phyloP scores from a whole-genome alignment of 2,329 filamentous ascomycete genomes.

The Cyphellophora europaea region DNA sequence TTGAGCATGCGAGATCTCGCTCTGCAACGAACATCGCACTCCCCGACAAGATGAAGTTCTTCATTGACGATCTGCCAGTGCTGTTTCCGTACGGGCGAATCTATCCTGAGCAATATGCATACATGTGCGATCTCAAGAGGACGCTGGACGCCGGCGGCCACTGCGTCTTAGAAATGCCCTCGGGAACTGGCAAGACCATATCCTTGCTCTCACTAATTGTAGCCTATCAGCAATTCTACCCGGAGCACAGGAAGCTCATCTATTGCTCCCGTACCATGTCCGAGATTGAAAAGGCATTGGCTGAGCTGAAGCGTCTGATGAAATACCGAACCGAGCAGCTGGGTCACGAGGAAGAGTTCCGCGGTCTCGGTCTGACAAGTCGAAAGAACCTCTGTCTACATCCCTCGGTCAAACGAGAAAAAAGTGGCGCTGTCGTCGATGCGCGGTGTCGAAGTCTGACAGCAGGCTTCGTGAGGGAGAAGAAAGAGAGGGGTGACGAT shows the following conservation, averaged over 20 bases:
- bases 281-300: conserved; percentile 94
- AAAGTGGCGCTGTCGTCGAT: conserved; percentile 88
- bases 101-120: conserved; percentile 65
- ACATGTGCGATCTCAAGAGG: conserved; percentile 78
- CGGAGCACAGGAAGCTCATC: conserved; percentile 89
- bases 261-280: conserved; percentile 99
- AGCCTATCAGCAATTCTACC: conserved; percentile 89
- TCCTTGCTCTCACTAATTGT: conserved; percentile 91
- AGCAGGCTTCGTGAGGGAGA: conserved; percentile 94
- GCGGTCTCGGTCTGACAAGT: conserved; percentile 84
- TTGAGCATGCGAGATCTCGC: too few relatives aligned
- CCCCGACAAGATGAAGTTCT: conserved; percentile 64
- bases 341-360: conserved; percentile 86
- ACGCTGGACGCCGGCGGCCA: conserved; percentile 92
- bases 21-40: too few relatives aligned
- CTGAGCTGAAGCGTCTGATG: conserved; percentile 86
- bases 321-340: conserved; percentile 84
- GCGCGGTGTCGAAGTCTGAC: conserved; percentile 92
- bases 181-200: conserved; percentile 94
- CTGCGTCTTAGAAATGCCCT: conserved; percentile 97
- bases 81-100: conserved; percentile 68
- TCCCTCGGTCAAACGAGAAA: conserved; percentile 90
- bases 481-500: conserved; percentile 89
- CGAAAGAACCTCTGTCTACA: conserved; percentile 96
- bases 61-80: conserved; percentile 63